phyloP scores from a whole-genome alignment of 805 yeast genomes.

The Clavispora phyllophila region DNA sequence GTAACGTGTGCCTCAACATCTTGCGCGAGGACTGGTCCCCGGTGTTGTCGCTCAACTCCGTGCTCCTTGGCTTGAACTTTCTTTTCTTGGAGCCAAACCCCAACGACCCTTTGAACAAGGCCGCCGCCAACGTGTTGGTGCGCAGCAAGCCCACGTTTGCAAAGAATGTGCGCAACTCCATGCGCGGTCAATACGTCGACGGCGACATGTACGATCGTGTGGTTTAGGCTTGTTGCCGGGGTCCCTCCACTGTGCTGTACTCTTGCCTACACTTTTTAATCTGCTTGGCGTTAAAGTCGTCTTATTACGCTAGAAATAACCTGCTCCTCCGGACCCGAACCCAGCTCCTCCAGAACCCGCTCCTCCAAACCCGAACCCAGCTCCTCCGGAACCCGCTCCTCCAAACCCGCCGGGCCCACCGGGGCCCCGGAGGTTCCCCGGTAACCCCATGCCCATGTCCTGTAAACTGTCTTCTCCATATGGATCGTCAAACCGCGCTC shows the following conservation, averaged over 20 bases:
- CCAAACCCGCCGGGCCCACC: conserved; percentile 5
- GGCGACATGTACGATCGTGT: conserved; percentile 63
- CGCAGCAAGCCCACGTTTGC: conserved; percentile 42
- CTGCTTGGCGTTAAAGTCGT: too few relatives aligned
- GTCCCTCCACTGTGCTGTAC: too few relatives aligned
- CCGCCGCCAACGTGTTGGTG: conserved; percentile 61
- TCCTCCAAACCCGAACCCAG: background rate
- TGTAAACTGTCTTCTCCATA: conserved; percentile 40
- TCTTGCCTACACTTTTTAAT: too few relatives aligned
- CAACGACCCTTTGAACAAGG: conserved; percentile 86
- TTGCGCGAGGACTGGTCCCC: conserved; percentile 97
- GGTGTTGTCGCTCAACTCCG: conserved; percentile 73
- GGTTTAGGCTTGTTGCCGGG: too few relatives aligned
- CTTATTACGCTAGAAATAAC: too few relatives aligned
- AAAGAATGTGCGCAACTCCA: conserved; percentile 51
- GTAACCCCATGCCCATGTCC: conserved; percentile 42
- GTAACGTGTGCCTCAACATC: conserved; percentile 88
- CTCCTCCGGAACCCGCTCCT: conserved; percentile 2
- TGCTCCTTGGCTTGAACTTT: conserved; percentile 79
- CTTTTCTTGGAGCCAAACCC: conserved; percentile 88
- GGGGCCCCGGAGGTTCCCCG: conserved; percentile 18
- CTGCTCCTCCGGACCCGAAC: too few relatives aligned
- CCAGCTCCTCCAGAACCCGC: too few relatives aligned
- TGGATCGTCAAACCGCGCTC: conserved; percentile 53
- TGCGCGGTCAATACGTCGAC: conserved; percentile 68